Base-by-base conservation (phyloP, 2,329 filamentous ascomycete genomes). In the Talaromyces marneffei region DNA sequence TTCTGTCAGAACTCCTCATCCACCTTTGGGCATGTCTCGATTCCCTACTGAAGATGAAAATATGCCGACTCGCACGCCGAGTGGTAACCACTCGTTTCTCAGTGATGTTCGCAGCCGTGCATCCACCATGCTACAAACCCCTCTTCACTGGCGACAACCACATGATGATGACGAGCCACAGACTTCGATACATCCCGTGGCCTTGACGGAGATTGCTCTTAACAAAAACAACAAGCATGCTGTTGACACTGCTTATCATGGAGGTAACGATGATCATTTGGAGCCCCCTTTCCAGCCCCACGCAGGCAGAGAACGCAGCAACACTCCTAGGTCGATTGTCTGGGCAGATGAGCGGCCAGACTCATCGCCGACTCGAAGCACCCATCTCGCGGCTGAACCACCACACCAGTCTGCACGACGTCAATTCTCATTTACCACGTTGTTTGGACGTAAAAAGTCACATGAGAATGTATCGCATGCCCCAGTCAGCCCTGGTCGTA, bases 401-500 rank as follows among this genome's bases (percentile, higher is more conserved):
- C 75, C 65, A 35, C 65, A 82, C 3, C 84, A 83, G 59, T 78
- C 79, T 31, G 85, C 88, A 10, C 84, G 80, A 66, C 84, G 93
- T 63, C 91, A 96, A 71, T 99, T 97, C 77, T 95, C 90, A 18
- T 97, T 97, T 80, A 88, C 92, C 66, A 91, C 89, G 66, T 86
- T 96, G 57, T 94, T 97, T 74, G 79, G 79, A 63, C 83, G 87
- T 68, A 66, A 67, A 40, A 72, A 70, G 62, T 59, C 69, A 27
- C 62, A 63, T 44, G 63, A 71, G 31, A 59, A 67, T 37, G 67
- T 67, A 9, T 46, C 65, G 35, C 68, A 61, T 57, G 59, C 64
- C 27, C 50, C 56, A 40, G 61, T 61, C 12, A 70, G 65, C 31
- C 71, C 70, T 66, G 71, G 72, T 70, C 73, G 67, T 71, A 64